phyloP scores from a whole-genome alignment of 148 eudicot genomes.

The Beta vulgaris region DNA sequence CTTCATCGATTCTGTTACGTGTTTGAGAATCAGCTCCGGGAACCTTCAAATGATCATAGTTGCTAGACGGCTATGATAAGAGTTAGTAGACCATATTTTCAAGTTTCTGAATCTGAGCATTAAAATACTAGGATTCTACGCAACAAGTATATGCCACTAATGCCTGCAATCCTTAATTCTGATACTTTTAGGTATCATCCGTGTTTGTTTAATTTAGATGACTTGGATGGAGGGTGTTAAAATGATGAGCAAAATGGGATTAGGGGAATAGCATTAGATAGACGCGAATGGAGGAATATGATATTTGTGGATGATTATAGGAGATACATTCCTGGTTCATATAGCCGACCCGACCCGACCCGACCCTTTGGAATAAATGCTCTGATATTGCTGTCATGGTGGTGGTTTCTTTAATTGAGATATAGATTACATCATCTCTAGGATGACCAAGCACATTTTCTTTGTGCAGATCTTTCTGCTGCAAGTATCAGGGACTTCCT shows the following conservation, averaged over 20 bases:
- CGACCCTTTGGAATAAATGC: no score
- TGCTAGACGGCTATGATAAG: neutral
- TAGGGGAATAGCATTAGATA: no score
- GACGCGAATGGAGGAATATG: no score
- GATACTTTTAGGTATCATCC: no score
- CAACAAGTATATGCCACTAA: neutral
- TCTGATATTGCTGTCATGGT: no score
- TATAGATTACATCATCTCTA: neutral
- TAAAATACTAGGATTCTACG: neutral
- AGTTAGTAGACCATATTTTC: neutral
- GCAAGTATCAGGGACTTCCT: slow-evolving; percentile 77
- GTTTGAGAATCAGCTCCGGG: neutral
- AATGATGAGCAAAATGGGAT: no score
- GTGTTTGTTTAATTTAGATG: no score
- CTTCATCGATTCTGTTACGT: neutral
- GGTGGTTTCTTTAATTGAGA: neutral
- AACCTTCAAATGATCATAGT: neutral
- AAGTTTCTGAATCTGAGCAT: neutral
- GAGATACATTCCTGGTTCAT: no score
- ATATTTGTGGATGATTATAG: no score
- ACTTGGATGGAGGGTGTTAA: no score
- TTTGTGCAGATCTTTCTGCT: slow-evolving; percentile 66
- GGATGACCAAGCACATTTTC: slow-evolving; percentile 4
- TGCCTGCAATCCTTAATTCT: neutral
- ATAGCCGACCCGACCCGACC: no score